These are phyloP conservation scores for Aspergillus ustus DNA, from an alignment of 2,329 filamentous ascomycete species.

Conservation along the genomic window DNA sequence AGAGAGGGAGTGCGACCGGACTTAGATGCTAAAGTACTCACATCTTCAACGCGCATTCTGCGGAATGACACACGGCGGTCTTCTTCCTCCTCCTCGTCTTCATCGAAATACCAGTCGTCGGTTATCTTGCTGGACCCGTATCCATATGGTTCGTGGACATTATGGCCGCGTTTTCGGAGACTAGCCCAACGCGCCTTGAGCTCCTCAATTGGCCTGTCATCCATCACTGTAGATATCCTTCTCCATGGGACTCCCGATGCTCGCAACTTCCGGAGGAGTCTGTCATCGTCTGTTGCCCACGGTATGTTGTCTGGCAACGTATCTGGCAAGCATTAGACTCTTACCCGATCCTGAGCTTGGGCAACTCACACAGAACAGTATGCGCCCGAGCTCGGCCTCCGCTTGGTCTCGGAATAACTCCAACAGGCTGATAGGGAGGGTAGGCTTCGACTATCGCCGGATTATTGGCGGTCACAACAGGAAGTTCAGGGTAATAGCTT, in stretches of 20 bases:
- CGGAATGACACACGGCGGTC: conserved; percentile 26
- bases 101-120: conserved; percentile 4
- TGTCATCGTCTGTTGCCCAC: conserved; percentile 31
- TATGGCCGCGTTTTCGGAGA: conserved; percentile 9
- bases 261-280: conserved; percentile 26
- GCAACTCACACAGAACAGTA: neutral
- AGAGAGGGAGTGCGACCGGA: neutral
- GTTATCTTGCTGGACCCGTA: neutral
- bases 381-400: neutral
- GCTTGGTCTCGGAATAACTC: neutral
- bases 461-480: neutral
- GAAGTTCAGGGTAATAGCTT: neutral
- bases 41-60: conserved; percentile 20
- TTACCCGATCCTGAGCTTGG: neutral
- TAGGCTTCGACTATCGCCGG: neutral
- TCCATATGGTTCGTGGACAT: neutral
- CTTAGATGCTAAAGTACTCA: conserved; percentile 11
- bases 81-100: neutral
- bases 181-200: conserved; percentile 30
- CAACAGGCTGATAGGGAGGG: neutral
- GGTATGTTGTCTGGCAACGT: neutral
- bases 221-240: conserved; percentile 28
- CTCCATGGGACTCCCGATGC: conserved; percentile 28
- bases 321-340: neutral
- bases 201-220: conserved; percentile 26